phyloP scores from a whole-genome alignment of 352 stramenopile species.

The Blastocystis hominis region DNA sequence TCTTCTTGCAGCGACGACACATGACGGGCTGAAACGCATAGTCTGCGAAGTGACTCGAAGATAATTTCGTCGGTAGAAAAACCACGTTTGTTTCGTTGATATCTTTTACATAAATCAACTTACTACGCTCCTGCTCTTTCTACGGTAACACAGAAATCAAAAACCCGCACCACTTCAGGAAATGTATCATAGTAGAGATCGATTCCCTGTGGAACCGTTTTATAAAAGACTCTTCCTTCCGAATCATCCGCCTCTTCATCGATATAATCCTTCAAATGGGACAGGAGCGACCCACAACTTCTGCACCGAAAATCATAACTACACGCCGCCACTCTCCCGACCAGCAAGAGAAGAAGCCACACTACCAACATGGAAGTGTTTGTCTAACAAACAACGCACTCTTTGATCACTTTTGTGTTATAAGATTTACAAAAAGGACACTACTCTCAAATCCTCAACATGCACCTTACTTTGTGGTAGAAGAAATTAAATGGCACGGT shows the following conservation, averaged over 20 bases:
- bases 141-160: background rate
- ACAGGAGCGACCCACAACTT: background rate
- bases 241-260: background rate
- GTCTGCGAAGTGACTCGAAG: background rate
- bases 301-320: background rate
- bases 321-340: background rate
- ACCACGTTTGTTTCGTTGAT: background rate
- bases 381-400: constrained; percentile 20
- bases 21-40: background rate
- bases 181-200: background rate
- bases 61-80: background rate
- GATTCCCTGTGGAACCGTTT: constrained; percentile 4
- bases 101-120: constrained; percentile 4
- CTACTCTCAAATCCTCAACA: background rate
- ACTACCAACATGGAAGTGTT: background rate
- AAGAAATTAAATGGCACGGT: constrained; percentile 44
- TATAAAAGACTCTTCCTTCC: background rate
- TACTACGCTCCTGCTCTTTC: background rate
- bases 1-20: background rate
- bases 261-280: background rate
- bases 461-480: constrained; percentile 32
- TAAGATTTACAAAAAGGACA: constrained; percentile 41
- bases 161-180: background rate
- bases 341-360: background rate
- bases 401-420: constrained; percentile 24